Evolutionary conservation across 306 rosid species (phyloP).

Genomic region (Lathyrus oleraceus): DNA sequence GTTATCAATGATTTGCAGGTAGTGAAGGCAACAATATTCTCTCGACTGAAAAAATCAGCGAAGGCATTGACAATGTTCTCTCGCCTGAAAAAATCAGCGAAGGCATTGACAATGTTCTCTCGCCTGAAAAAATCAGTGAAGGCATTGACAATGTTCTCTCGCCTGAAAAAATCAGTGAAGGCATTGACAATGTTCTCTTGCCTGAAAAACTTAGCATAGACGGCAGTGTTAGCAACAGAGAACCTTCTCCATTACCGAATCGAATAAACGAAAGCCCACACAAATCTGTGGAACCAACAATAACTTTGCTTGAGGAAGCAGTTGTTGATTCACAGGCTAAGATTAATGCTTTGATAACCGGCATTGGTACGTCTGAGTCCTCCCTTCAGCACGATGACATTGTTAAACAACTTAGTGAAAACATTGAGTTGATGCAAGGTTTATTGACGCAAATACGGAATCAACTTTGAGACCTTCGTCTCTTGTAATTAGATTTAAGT

Average conservation of each 20-base stretch:
- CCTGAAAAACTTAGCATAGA: conserved; percentile 55
- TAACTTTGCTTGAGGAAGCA: conserved; percentile 69
- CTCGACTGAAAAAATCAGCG: conserved; percentile 56
- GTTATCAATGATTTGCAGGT: conserved; percentile 58
- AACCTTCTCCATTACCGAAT: conserved; percentile 43
- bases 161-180: conserved; percentile 58
- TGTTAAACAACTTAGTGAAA: conserved; percentile 55
- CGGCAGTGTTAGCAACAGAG: conserved; percentile 35
- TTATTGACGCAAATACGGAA: conserved; percentile 58
- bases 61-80: conserved; percentile 72
- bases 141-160: conserved; percentile 74
- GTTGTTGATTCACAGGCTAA: conserved; percentile 63
- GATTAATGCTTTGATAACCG: conserved; percentile 51
- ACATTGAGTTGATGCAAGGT: conserved; percentile 65
- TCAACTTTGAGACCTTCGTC: conserved; percentile 44
- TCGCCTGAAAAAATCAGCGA: conserved; percentile 58
- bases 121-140: conserved; percentile 57
- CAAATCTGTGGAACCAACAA: conserved; percentile 52
- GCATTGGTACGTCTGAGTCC: conserved; percentile 51
- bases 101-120: conserved; percentile 71
- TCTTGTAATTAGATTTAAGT: conserved; percentile 31
- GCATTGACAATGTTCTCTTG: conserved; percentile 70
- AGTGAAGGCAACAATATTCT: conserved; percentile 77
- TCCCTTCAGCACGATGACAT: conserved; percentile 46
- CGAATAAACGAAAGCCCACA: conserved; percentile 40